Base-by-base conservation (phyloP, 768 basidiomycete genomes). In the Termitomyces sp. region DNA sequence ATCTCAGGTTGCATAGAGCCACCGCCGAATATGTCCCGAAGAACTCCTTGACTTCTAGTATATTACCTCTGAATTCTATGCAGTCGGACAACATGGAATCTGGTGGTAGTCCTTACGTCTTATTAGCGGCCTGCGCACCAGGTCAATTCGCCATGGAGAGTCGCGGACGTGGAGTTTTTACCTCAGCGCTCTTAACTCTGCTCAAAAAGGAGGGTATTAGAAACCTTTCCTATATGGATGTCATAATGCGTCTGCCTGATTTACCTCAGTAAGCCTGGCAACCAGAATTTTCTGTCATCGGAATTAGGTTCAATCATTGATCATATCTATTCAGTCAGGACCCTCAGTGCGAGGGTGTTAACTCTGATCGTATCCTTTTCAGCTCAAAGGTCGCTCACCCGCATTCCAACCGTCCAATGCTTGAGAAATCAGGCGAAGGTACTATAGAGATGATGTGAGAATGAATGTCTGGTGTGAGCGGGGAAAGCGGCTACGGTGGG, bases 41-140 rank as follows among this genome's bases (percentile, higher is more conserved):
- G 40, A 42, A 42, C 0, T 8, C n/a, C 8, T 42, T 42, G 40
- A 10, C n/a, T 9, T 18, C 18, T 18, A 40, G n/a, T 40, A n/a
- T n/a, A 18, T 3, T 42, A 7, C n/a, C 40, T 42, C 9, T 10
- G 4, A 42, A 3, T n/a, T n/a, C 9, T 1, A 42, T n/a, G n/a
- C 40, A 42, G 9, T 6, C 18, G 0, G n/a, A 20, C 9, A n/a
- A 10, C 24, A 24, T 13, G 52, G 33, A 10, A 20, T 9, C 10
- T 22, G 5, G 5, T 30, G 14, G 1, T 1, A 49, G 28, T n/a
- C 20, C 57, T 26, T 46, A 58, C 36, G 26, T 54, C n/a, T 53
- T 58, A 8, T 45, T 61, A 26, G 56, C 60, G 30, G 51, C 56
- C 2, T 61, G 60, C 24, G 57, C 57, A 6, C 33, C 43, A 22